Conservation (phyloP, 2,329 filamentous ascomycete species). For the Hirsutella minnesotensis region DNA sequence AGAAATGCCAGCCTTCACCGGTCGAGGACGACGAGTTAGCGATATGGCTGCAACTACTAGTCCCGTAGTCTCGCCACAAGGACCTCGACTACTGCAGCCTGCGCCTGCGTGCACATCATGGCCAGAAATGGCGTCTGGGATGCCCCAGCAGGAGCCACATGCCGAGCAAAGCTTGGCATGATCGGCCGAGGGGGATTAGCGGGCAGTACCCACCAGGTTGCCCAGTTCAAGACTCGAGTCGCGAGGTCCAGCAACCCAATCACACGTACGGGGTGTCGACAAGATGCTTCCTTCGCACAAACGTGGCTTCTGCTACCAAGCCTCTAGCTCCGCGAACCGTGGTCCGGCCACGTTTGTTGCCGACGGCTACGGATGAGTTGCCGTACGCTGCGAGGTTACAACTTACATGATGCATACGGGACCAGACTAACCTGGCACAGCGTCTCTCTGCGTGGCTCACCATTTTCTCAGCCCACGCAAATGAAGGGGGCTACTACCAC, state of each 20-base stretch:
- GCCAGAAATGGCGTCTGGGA: constrained; percentile 8
- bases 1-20: background rate
- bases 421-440: background rate
- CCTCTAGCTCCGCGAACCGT: constrained; percentile 1
- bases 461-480: background rate
- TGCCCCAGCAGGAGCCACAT: constrained; percentile 12
- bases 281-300: no score
- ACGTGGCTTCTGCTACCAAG: no score
- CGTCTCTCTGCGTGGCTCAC: background rate
- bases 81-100: constrained; percentile 1
- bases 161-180: constrained; percentile 16
- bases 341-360: constrained; percentile 2
- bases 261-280: background rate
- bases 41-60: background rate
- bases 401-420: background rate
- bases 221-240: no score
- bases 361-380: constrained; percentile 2
- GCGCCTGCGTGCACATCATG: constrained; percentile 8
- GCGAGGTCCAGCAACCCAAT: background rate
- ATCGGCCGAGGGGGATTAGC: constrained; percentile 3
- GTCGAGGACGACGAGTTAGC: background rate
- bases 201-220: background rate
- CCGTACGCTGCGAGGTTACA: background rate
- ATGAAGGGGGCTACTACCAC: background rate
- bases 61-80: background rate